Base-by-base conservation (phyloP, 169 alveolate genomes). In the Plasmodium cynomolgi region DNA sequence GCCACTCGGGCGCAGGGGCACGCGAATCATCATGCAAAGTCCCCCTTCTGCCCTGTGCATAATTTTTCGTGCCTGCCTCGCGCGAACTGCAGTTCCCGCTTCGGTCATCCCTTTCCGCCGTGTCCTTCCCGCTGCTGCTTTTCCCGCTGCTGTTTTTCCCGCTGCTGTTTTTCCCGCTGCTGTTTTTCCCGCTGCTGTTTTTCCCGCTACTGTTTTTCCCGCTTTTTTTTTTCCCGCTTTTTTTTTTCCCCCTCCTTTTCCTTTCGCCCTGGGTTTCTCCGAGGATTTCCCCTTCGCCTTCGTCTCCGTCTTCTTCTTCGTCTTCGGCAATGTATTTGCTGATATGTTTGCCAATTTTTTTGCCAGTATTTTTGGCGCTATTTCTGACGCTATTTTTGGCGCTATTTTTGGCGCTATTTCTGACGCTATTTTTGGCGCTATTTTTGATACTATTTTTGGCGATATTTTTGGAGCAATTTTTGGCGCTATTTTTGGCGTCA, bases 1-100 rank as follows among this genome's bases (percentile, higher is more conserved):
- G 41, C 77, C 77, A 68, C 77, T 20, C 15, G 39, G 77, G 77
- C 39, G n/a, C 41, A 20, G 31, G 39, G 77, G n/a, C 9, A 9
- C 37, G 77, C 37, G 77, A 68, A 68, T 68, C 77, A 68, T 68
- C 77, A 68, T 68, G 31, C 77, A 68, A 34, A 33, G 77, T 68
- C 37, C 13, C 62, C 77, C 41, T 68, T 26, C 77, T 29, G 17
- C 77, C 77, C 77, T 68, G 77, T 26, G 37, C 8, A 11, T 23
- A 68, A 68, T 68, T 68, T 68, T 68, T 68, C 37, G 37, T 68
- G 75, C 11, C 26, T 62, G 75, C 33, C 33, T 62, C 15, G 75
- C 33, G 75, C 37, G 33, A 62, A 62, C 75, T 62, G 75, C 75
- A 47, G 58, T 47, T 47, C 58, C 58, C 58, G 58, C 58, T 47